These are phyloP conservation scores for Cubamyces sp. DNA, from an alignment of 768 basidiomycete genomes.

Conservation along the genomic window DNA sequence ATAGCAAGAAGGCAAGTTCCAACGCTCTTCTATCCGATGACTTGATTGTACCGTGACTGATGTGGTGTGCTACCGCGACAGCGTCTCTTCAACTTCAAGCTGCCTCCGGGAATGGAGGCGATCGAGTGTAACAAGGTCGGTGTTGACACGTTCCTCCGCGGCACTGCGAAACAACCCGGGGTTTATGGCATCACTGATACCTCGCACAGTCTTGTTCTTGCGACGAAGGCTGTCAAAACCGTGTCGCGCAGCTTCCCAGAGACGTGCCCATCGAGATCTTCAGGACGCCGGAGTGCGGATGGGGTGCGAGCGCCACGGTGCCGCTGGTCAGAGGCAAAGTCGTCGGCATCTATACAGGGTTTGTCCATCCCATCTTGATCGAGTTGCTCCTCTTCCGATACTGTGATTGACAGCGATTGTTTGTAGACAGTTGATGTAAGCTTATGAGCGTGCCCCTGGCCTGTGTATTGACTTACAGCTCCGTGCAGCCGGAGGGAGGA, in stretches of 20 bases:
- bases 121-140: slow-evolving; percentile 70
- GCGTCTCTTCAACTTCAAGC: slow-evolving; percentile 54
- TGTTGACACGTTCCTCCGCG: neutral
- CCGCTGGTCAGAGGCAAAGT: slow-evolving; percentile 57
- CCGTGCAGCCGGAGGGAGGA: slow-evolving; percentile 45
- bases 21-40: neutral
- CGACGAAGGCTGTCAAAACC: slow-evolving; percentile 53
- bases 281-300: slow-evolving; percentile 61
- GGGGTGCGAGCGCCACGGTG: slow-evolving; percentile 60
- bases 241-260: slow-evolving; percentile 63
- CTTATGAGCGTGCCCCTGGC: neutral
- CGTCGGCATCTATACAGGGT: slow-evolving; percentile 74
- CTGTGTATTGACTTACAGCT: neutral
- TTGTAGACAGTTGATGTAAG: slow-evolving; percentile 51
- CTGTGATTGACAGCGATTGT: neutral
- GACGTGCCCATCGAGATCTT: slow-evolving; percentile 65
- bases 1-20: slow-evolving; percentile 41
- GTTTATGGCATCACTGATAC: too few relatives aligned
- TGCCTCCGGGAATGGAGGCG: slow-evolving; percentile 50
- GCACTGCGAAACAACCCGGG: neutral
- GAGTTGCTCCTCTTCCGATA: slow-evolving; percentile 4
- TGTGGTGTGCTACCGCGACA: slow-evolving; percentile 29
- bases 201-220: slow-evolving; percentile 47
- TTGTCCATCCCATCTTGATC: slow-evolving; percentile 21
- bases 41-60: neutral